Conservation (phyloP, 2,329 filamentous ascomycete genomes). For the Aspergillus pseudoterreus region DNA sequence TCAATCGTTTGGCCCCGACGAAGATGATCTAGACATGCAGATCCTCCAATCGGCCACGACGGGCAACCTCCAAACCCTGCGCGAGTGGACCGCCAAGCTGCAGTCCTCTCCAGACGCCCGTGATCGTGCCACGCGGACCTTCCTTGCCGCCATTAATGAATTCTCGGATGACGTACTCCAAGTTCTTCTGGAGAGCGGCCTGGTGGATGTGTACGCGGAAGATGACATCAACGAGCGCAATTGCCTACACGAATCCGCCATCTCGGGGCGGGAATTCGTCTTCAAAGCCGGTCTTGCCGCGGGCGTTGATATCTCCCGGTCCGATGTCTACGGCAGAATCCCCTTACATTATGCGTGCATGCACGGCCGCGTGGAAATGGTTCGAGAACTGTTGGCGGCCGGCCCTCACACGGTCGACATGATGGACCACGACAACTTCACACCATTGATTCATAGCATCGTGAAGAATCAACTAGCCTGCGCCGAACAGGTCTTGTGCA, state of each 20-base stretch:
- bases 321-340: constrained; percentile 90
- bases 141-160: constrained; percentile 83
- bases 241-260: constrained; percentile 92
- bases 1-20: constrained; percentile 63
- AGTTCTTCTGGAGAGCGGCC: constrained; percentile 71
- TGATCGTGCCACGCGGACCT: constrained; percentile 83
- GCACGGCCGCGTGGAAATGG: constrained; percentile 83
- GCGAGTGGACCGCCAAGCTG: constrained; percentile 76
- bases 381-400: constrained; percentile 66
- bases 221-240: constrained; percentile 98
- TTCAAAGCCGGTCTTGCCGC: constrained; percentile 70
- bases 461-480: constrained; percentile 80
- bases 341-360: constrained; percentile 95
- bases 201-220: constrained; percentile 87
- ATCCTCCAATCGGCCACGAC: constrained; percentile 78
- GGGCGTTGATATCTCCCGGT: constrained; percentile 71
- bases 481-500: constrained; percentile 71
- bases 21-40: constrained; percentile 84
- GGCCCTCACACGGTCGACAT: constrained; percentile 74
- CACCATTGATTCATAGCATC: constrained; percentile 89
- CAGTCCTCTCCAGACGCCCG: constrained; percentile 57
- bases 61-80: constrained; percentile 72
- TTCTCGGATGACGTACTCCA: constrained; percentile 73
- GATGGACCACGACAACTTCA: constrained; percentile 96
- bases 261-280: constrained; percentile 80